A percentile compares a stretch with the other conserved stretches of the same genome.
Conservation (phyloP, 208 protist genomes). For the Perkinsela sp. region DNA sequence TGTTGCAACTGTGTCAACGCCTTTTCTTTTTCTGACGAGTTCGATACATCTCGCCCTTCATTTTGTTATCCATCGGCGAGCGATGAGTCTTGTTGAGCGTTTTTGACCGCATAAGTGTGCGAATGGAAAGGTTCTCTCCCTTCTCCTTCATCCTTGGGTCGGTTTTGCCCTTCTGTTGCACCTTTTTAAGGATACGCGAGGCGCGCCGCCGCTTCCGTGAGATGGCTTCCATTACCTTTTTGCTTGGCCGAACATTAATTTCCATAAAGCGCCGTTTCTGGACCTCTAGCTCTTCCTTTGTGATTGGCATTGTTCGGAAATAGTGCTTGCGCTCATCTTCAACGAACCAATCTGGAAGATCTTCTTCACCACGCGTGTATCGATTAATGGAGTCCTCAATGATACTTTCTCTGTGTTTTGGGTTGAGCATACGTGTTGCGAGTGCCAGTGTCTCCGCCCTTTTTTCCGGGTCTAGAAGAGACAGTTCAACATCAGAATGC, state of each 20-base stretch:
- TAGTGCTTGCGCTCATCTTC: conserved; percentile 65
- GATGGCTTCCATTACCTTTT: conserved; percentile 86
- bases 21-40: conserved; percentile 13
- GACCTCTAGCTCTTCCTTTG: conserved; percentile 61
- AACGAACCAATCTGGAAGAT: conserved; percentile 66
- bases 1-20: background rate
- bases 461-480: conserved; percentile 41
- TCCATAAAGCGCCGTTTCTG: conserved; percentile 59
- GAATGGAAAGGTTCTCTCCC: conserved; percentile 26
- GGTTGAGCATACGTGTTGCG: conserved; percentile 46
- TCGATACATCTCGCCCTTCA: conserved; percentile 34
- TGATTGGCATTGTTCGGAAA: conserved; percentile 40
- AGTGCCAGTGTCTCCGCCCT: conserved; percentile 53
- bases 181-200: conserved; percentile 37
- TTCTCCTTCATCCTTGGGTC: conserved; percentile 52
- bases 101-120: conserved; percentile 55
- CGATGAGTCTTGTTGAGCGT: conserved; percentile 44
- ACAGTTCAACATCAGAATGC: conserved; percentile 56
- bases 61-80: conserved; percentile 31
- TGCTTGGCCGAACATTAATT: conserved; percentile 76
- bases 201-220: conserved; percentile 66
- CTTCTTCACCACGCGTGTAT: conserved; percentile 57
- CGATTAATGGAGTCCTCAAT: conserved; percentile 50
- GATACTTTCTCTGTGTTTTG: conserved; percentile 43
- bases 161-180: conserved; percentile 57